These are phyloP conservation scores for Kwoniella pini DNA, from an alignment of 768 basidiomycete genomes.

Conservation along the genomic window DNA sequence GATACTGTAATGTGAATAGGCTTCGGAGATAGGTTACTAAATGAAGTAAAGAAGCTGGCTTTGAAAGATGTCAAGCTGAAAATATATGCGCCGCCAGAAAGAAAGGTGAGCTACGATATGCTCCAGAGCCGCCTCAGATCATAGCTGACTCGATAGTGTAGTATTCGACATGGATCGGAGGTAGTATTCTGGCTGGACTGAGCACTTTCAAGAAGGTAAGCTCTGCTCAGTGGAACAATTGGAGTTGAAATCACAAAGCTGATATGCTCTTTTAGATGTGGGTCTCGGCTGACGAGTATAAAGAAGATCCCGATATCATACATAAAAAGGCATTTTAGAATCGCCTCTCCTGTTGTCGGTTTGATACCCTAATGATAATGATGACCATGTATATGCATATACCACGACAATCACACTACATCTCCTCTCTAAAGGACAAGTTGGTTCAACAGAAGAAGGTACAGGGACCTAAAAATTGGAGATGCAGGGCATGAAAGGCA, in stretches of 20 bases:
- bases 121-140: too few species aligned
- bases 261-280: slow-evolving; percentile 71
- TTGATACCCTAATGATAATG: slow-evolving; percentile 9
- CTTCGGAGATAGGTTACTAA: slow-evolving; percentile 91
- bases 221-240: slow-evolving; percentile 10
- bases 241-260: slow-evolving; percentile 16
- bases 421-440: too few species aligned
- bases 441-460: too few species aligned
- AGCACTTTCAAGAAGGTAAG: slow-evolving; percentile 95
- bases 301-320: slow-evolving; percentile 98
- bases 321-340: slow-evolving; percentile 74
- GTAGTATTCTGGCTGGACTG: slow-evolving; percentile 91
- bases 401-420: too few species aligned
- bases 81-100: slow-evolving; percentile 98
- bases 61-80: slow-evolving; percentile 92
- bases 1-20: slow-evolving; percentile 65
- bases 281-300: slow-evolving; percentile 98
- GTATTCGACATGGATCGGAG: slow-evolving; percentile 64
- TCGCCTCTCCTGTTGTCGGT: background rate
- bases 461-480: too few species aligned
- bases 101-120: slow-evolving; percentile 61
- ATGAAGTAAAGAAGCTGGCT: slow-evolving; percentile 94
- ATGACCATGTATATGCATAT: slow-evolving; percentile 13
- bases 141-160: slow-evolving; percentile 13
- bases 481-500: too few species aligned